Base-by-base conservation (phyloP, 805 yeast genomes). In the Candida patagonica region DNA sequence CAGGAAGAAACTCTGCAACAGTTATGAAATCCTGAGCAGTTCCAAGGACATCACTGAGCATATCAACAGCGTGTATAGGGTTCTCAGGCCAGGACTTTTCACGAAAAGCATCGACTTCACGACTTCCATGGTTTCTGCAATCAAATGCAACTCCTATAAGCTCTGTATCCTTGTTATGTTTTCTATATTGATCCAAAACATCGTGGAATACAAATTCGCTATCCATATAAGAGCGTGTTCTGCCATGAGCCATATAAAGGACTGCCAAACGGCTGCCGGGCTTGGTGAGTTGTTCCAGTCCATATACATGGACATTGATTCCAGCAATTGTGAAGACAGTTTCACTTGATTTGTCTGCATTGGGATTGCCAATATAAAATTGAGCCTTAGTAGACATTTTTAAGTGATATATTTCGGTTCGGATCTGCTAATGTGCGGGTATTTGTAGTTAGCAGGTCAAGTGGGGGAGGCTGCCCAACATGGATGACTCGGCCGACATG, bases 81-180 rank as follows among this genome's bases (percentile, higher is more conserved):
- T 76, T 75, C 2, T 51, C 51, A 1, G 42, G 45, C 80, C 80
- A 75, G 12, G 59, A 56, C 2, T 47, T 34, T 53, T 73, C 74
- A 24, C 57, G 53, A 12, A 24, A 22, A 4, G 43, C 51, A 33
- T 66, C 62, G n/a, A 40, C 35, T 12, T 49, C 38, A 26, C 81
- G 58, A 16, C 59, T 59, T 2, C 82, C 81, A 49, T 76, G 81
- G 52, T 76, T 76, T 29, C 78, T 63, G 46, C 60, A 50, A 48
- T 76, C 80, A 46, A 70, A 71, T 0, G 73, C 61, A 8, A 71
- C 71, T 32, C 70, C 68, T 20, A 75, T 61, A 36, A 71, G 25
- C 26, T 29, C 30, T 19, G 30, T 15, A 25, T 35, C n/a, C 24
- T 21, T 12, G 20, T 21, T 3, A n/a, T 20, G 20, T n/a, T 16